Base-by-base conservation (phyloP, 495 filamentous ascomycete genomes). In the Amniculicola lignicola region DNA sequence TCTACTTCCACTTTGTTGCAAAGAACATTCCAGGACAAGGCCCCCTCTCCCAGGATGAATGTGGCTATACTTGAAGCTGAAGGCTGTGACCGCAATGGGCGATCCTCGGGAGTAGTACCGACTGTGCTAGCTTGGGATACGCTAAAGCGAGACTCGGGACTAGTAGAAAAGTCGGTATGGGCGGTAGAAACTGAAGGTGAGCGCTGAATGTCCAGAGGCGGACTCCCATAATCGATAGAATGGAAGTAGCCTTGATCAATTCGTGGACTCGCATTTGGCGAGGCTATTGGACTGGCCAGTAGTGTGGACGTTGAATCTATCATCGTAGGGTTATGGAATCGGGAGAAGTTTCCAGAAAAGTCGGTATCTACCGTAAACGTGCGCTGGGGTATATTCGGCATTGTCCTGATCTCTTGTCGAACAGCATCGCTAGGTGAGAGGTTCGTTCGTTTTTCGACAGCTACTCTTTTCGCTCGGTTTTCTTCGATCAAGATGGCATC, bases 401-500 rank as follows among this genome's bases (percentile, higher is more conserved):
- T 51, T n/a, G 16, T 37, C 31, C 23, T 37, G 7, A 59, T 27
- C 29, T 59, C 56, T 18, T 47, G 28, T 4, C 56, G 47, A 6
- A 59, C 31, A 1, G 56, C 56, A 53, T 59, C 48, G 23, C 41
- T 47, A 0, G 56, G 56, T n/a, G 56, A 59, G 9, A 59, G 48
- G 16, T 39, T 52, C n/a, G 40, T 29, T 11, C 56, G 22, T 23
- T 47, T 45, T 22, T 59, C 56, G 14, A 44, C 43, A 4, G 48
- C 48, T 11, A 28, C 24, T 18, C 56, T n/a, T 27, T 59, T 59
- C 5, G 42, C 56, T 2, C 56, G 47, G 31, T 59, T 59, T 21
- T 59, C 56, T 29, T 59, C 56, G 22, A 59, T 48, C 28, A 33
- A 12, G 10, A 59, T 59, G 19, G 49, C 56, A 25, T 59, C 56